Conservation (phyloP, 306 rosid species). For the Neltuma alba region DNA sequence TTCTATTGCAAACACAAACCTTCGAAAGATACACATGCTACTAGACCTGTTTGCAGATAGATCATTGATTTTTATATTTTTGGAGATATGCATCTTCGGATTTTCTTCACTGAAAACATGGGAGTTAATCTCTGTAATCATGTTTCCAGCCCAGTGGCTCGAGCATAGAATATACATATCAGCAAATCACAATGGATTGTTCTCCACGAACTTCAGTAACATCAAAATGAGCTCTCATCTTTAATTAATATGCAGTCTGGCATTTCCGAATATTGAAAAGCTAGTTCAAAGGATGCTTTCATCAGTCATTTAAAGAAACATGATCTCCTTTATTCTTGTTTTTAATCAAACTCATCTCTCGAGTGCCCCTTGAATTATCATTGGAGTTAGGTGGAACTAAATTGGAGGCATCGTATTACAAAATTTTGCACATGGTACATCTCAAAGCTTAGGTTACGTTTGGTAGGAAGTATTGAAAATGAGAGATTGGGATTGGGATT, state of each 20-base stretch:
- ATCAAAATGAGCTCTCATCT: constrained; percentile 13
- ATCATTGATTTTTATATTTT: background rate
- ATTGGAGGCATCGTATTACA: background rate
- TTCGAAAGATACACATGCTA: background rate
- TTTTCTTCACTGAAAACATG: background rate
- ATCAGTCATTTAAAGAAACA: background rate
- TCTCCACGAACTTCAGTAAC: background rate
- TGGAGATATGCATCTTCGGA: background rate
- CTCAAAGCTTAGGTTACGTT: too few relatives aligned
- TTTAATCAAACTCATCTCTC: background rate
- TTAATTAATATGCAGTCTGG: background rate
- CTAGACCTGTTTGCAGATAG: background rate
- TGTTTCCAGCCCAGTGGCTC: background rate
- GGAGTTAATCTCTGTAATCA: background rate
- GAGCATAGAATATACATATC: background rate
- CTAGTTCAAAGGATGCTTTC: background rate
- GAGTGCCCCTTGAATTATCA: background rate
- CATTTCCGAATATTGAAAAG: background rate
- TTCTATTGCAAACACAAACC: background rate
- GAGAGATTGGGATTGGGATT: too few relatives aligned
- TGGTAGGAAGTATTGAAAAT: too few relatives aligned
- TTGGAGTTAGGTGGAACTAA: background rate
- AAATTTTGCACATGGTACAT: background rate
- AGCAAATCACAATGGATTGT: background rate
- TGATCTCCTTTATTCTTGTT: background rate